These are phyloP conservation scores for Claviceps capensis DNA, from an alignment of 2,329 filamentous ascomycete genomes.

Conservation along the genomic window DNA sequence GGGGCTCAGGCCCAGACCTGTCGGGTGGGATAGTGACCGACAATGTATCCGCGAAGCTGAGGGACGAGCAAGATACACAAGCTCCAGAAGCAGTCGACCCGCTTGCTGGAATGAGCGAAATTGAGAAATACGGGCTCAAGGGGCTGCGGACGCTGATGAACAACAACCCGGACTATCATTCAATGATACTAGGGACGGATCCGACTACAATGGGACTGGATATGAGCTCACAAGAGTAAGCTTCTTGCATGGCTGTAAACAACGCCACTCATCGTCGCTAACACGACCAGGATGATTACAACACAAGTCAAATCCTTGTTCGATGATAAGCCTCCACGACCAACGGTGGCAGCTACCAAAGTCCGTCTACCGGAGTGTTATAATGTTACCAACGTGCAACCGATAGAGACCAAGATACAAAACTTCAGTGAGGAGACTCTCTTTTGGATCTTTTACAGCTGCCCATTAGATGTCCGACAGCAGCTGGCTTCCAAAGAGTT, in stretches of 20 bases:
- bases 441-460: conserved; percentile 58
- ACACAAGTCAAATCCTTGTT: conserved; percentile 48
- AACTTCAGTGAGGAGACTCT: conserved; percentile 57
- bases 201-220: conserved; percentile 44
- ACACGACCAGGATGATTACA: conserved; percentile 34
- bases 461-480: conserved; percentile 48
- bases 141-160: conserved; percentile 50
- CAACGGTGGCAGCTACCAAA: conserved; percentile 35
- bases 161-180: conserved; percentile 49
- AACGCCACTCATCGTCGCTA: conserved; percentile 4
- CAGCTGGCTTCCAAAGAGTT: conserved; percentile 49
- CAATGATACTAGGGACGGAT: conserved; percentile 46
- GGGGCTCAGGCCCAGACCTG: conserved; percentile 25
- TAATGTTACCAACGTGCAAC: conserved; percentile 50
- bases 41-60: conserved; percentile 22
- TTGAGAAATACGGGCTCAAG: conserved; percentile 52
- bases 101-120: conserved; percentile 44
- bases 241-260: conserved; percentile 3
- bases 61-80: conserved; percentile 28
- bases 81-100: conserved; percentile 38
- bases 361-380: conserved; percentile 53
- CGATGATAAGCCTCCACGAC: conserved; percentile 44
- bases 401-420: conserved; percentile 49
- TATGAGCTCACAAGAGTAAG: conserved; percentile 43
- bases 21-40: conserved; percentile 36